A percentile compares a stretch with the other conserved stretches of the same genome.
Conservation (phyloP, 129 eudicot genomes). For the Flaveria brownii region DNA sequence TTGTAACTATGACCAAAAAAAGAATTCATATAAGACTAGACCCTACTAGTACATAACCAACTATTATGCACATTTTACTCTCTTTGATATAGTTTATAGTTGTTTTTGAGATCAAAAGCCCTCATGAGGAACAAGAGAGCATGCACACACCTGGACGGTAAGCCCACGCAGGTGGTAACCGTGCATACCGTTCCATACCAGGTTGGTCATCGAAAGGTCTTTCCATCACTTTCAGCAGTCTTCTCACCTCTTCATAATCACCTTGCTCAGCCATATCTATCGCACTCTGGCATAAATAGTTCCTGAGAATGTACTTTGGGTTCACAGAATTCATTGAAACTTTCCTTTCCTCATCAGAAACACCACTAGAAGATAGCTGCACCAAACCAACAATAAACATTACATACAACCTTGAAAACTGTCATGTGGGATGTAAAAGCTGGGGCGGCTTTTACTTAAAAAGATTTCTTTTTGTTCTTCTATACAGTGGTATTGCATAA, state of each 20-base stretch:
- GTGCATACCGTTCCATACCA: slow-evolving; percentile 85
- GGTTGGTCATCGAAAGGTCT: slow-evolving; percentile 90
- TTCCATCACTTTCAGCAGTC: slow-evolving; percentile 73
- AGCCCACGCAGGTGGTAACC: slow-evolving; percentile 97
- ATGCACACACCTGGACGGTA: slow-evolving; percentile 93
- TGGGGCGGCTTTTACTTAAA: neutral
- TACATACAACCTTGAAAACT: slow-evolving; percentile 3
- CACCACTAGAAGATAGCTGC: slow-evolving; percentile 60
- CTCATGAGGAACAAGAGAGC: slow-evolving; percentile 42
- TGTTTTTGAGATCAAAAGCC: slow-evolving; percentile 2
- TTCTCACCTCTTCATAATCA: slow-evolving; percentile 74
- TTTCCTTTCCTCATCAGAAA: slow-evolving; percentile 74
- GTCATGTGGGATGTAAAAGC: neutral
- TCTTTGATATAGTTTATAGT: slow-evolving; percentile 16
- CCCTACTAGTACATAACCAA: slow-evolving; percentile 28
- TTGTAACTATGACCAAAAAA: slow-evolving; percentile 11
- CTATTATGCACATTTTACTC: slow-evolving; percentile 36
- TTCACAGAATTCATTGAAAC: slow-evolving; percentile 78
- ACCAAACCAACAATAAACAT: slow-evolving; percentile 8
- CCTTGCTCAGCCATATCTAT: slow-evolving; percentile 91
- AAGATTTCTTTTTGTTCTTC: neutral
- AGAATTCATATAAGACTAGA: neutral
- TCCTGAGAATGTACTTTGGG: slow-evolving; percentile 83
- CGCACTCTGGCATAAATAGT: slow-evolving; percentile 88
- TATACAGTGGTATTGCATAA: neutral